phyloP scores from a whole-genome alignment of 768 basidiomycete species.

The Xerocomellus amylosporus region DNA sequence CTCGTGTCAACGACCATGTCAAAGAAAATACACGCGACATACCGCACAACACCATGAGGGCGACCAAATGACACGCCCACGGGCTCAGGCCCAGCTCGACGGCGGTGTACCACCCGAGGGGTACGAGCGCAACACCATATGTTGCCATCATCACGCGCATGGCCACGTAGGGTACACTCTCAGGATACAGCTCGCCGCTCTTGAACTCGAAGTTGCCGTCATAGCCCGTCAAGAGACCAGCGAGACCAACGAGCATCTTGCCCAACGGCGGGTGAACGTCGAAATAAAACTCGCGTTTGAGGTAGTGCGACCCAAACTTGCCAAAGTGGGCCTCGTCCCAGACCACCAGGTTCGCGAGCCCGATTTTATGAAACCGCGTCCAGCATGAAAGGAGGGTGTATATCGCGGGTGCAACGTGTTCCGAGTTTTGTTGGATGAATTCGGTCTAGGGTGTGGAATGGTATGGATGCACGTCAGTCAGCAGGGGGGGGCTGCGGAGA shows the following conservation, averaged over 20 bases:
- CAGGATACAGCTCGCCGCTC: slow-evolving; percentile 83
- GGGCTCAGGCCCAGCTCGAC: slow-evolving; percentile 90
- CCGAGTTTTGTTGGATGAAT: slow-evolving; percentile 75
- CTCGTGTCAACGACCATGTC: background rate
- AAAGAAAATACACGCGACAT: slow-evolving; percentile 25
- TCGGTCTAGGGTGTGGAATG: slow-evolving; percentile 49
- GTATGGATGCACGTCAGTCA: background rate
- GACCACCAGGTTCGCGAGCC: slow-evolving; percentile 78
- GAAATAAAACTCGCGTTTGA: slow-evolving; percentile 99
- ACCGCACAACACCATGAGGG: slow-evolving; percentile 93
- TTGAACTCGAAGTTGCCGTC: slow-evolving; percentile 92
- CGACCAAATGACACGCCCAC: slow-evolving; percentile 87
- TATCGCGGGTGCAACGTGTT: slow-evolving; percentile 71
- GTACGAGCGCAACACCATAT: slow-evolving; percentile 95
- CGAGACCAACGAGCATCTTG: slow-evolving; percentile 97
- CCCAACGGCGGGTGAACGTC: slow-evolving; percentile 98
- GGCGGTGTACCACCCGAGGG: slow-evolving; percentile 94
- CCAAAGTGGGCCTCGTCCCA: slow-evolving; percentile 99
- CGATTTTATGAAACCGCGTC: slow-evolving; percentile 93
- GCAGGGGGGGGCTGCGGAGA: slow-evolving; percentile 2
- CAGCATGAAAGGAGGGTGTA: slow-evolving; percentile 95
- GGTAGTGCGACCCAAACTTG: slow-evolving; percentile 97
- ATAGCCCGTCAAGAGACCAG: slow-evolving; percentile 87
- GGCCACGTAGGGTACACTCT: slow-evolving; percentile 83
- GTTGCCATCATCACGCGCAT: slow-evolving; percentile 95